A percentile compares a stretch with the other conserved stretches of the same genome.
Conservation (phyloP, 805 yeast genomes). For the Cyberlindnera samutprakarnensis region DNA sequence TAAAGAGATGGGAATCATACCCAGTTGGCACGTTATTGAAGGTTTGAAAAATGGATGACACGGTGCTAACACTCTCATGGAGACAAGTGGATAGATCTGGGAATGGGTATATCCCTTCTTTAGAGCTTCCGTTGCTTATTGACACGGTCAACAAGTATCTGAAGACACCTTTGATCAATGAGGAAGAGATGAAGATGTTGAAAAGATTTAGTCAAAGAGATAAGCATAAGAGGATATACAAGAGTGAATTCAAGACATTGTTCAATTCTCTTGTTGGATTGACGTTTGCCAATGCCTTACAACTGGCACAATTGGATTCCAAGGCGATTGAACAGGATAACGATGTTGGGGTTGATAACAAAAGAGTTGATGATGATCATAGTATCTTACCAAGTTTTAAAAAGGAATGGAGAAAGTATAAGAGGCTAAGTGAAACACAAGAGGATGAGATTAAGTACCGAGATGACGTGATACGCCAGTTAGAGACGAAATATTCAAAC, state of each 20-base stretch:
- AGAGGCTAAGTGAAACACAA: constrained; percentile 14
- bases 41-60: too few relatives aligned
- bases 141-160: constrained; percentile 18
- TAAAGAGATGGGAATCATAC: too few relatives aligned
- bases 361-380: constrained; percentile 1
- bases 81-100: constrained; percentile 11
- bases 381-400: constrained; percentile 14
- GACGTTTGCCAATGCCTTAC: constrained; percentile 24
- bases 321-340: constrained; percentile 2
- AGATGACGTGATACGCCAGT: constrained; percentile 16
- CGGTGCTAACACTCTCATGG: constrained; percentile 14
- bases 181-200: constrained; percentile 20
- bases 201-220: constrained; percentile 24
- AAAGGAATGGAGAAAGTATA: constrained; percentile 15
- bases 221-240: constrained; percentile 24
- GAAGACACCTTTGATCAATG: constrained; percentile 19
- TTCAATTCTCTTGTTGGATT: constrained; percentile 26
- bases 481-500: constrained; percentile 13
- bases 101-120: constrained; percentile 14
- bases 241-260: constrained; percentile 24
- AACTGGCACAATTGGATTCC: constrained; percentile 10
- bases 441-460: constrained; percentile 21
- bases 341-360: constrained; percentile 1
- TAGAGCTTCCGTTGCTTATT: constrained; percentile 16
- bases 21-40: too few relatives aligned